A percentile compares a stretch with the other conserved stretches of the same genome.
phyloP scores from a whole-genome alignment of 2,329 filamentous ascomycete genomes.

The Xylaria sp. region DNA sequence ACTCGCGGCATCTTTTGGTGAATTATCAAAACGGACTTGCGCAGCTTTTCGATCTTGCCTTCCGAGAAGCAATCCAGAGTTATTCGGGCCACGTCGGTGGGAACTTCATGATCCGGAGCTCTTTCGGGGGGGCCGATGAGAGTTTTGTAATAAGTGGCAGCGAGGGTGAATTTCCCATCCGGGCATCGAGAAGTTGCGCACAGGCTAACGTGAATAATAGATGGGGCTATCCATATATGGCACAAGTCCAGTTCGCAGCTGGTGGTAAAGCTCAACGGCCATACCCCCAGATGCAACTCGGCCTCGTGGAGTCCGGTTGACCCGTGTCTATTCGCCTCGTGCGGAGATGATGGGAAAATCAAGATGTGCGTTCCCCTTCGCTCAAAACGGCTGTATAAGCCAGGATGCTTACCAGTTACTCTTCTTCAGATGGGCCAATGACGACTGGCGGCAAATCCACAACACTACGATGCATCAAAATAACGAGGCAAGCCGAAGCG shows the following conservation, averaged over 20 bases:
- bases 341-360: slow-evolving; percentile 83
- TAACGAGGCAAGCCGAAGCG: slow-evolving; percentile 19
- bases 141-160: slow-evolving; percentile 91
- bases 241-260: slow-evolving; percentile 79
- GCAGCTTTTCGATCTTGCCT: slow-evolving; percentile 76
- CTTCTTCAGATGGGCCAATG: slow-evolving; percentile 42
- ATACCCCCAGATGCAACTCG: slow-evolving; percentile 78
- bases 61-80: slow-evolving; percentile 69
- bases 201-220: slow-evolving; percentile 37
- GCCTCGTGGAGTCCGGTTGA: slow-evolving; percentile 87
- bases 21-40: slow-evolving; percentile 80
- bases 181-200: no score
- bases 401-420: slow-evolving; percentile 26
- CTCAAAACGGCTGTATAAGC: background rate
- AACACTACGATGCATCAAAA: slow-evolving; percentile 14
- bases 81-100: slow-evolving; percentile 78
- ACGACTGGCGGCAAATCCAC: slow-evolving; percentile 34
- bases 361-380: slow-evolving; percentile 69
- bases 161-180: slow-evolving; percentile 68
- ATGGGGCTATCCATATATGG: slow-evolving; percentile 81
- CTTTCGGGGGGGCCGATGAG: slow-evolving; percentile 87
- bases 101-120: slow-evolving; percentile 77
- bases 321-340: slow-evolving; percentile 84
- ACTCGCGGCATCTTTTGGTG: slow-evolving; percentile 80
- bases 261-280: slow-evolving; percentile 76